A percentile compares a stretch with the other conserved stretches of the same genome.
These are phyloP conservation scores for Plantago elongata DNA, from an alignment of 257 asterid species.

Conservation along the genomic window DNA sequence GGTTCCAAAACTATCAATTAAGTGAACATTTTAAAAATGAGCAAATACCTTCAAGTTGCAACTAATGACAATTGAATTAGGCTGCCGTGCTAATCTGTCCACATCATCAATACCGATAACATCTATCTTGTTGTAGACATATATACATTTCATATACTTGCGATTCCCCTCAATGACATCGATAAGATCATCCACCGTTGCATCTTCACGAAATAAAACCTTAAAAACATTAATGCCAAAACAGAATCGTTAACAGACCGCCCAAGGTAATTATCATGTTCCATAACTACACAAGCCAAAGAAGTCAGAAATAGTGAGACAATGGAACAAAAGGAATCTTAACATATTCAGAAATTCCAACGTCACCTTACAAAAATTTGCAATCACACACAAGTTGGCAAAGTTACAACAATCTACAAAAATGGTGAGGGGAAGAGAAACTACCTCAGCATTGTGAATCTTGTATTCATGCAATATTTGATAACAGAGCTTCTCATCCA, in stretches of 20 bases:
- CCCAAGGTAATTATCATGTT: constrained; percentile 12
- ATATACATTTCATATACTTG: constrained; percentile 92
- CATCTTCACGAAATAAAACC: constrained; percentile 97
- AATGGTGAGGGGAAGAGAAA: constrained; percentile 18
- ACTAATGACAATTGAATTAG: constrained; percentile 89
- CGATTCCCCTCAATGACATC: constrained; percentile 99
- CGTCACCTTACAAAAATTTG: not conserved
- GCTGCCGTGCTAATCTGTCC: constrained; percentile 91
- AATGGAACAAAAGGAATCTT: constrained; percentile 3
- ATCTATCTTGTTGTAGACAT: constrained; percentile 96
- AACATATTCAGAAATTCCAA: constrained; percentile 3
- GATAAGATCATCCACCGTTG: constrained; percentile 94
- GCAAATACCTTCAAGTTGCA: constrained; percentile 69
- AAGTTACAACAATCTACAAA: not conserved
- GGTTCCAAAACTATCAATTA: not conserved
- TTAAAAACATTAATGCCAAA: constrained; percentile 24
- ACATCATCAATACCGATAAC: constrained; percentile 97
- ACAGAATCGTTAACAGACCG: constrained; percentile 13
- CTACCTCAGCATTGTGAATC: constrained; percentile 99
- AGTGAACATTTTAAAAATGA: constrained; percentile 12
- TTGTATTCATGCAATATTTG: constrained; percentile 96
- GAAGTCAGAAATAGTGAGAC: not conserved
- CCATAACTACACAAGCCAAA: constrained; percentile 2
- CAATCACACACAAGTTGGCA: not conserved
- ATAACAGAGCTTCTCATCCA: constrained; percentile 99